Percentiles rank a stretch among this genome's conserved stretches.
phyloP scores from a whole-genome alignment of 306 rosid species.

The Calophaca sinica region DNA sequence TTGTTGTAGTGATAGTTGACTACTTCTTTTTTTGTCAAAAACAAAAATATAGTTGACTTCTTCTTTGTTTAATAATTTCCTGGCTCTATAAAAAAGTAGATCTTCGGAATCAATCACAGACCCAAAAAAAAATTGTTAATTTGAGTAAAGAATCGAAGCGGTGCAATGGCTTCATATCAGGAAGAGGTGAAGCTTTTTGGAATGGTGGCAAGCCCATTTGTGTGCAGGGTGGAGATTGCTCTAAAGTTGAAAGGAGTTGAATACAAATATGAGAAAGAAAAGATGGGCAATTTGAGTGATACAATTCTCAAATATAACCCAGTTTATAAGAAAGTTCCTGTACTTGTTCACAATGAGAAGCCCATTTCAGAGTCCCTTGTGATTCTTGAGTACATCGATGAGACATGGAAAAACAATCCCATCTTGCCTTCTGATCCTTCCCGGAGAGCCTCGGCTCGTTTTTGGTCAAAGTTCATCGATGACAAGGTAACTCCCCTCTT shows the following conservation, averaged over 20 bases:
- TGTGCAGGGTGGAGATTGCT: slow-evolving; percentile 54
- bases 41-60: neutral
- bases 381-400: slow-evolving; percentile 62
- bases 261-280: slow-evolving; percentile 53
- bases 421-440: slow-evolving; percentile 57
- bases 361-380: slow-evolving; percentile 65
- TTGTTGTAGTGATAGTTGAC: no score
- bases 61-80: neutral
- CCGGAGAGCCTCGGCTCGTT: slow-evolving; percentile 59
- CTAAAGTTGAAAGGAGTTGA: slow-evolving; percentile 61
- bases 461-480: slow-evolving; percentile 68
- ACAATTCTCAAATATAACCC: slow-evolving; percentile 63
- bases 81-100: neutral
- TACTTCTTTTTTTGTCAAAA: no score
- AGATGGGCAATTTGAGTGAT: slow-evolving; percentile 44
- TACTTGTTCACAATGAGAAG: slow-evolving; percentile 58
- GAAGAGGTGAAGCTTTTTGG: slow-evolving; percentile 59
- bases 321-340: slow-evolving; percentile 59
- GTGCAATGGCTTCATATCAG: slow-evolving; percentile 5
- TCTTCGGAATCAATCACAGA: neutral
- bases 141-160: neutral
- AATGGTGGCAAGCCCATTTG: slow-evolving; percentile 54
- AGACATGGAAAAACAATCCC: slow-evolving; percentile 55
- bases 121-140: neutral
- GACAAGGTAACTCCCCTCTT: slow-evolving; percentile 54